Evolutionary conservation across 73 alveolate species (phyloP).

Genomic region (Tetrahymena borealis): DNA sequence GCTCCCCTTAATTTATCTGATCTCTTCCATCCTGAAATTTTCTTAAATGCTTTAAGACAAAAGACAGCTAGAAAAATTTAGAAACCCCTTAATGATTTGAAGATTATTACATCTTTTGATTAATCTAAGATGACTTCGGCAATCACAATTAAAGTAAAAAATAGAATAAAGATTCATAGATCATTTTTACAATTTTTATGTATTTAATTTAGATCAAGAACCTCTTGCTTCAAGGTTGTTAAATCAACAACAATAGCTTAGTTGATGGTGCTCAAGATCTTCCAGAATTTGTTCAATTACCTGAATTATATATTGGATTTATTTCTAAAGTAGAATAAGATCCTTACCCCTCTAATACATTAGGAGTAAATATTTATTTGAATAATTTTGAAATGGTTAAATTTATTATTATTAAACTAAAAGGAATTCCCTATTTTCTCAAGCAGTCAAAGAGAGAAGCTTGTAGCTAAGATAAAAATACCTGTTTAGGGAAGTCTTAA

Average conservation of each 20-base stretch:
- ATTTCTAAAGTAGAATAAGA: constrained; percentile 51
- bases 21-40: constrained; percentile 96
- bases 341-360: constrained; percentile 35
- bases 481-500: constrained; percentile 16
- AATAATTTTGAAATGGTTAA: not conserved
- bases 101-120: constrained; percentile 84
- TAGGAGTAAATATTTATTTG: constrained; percentile 18
- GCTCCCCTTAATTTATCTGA: constrained; percentile 79
- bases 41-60: constrained; percentile 94
- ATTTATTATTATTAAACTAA: not conserved
- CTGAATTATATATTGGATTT: constrained; percentile 64
- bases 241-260: constrained; percentile 48
- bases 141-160: constrained; percentile 27
- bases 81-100: constrained; percentile 89
- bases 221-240: constrained; percentile 76
- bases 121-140: constrained; percentile 34
- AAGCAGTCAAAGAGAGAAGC: constrained; percentile 29
- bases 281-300: constrained; percentile 59
- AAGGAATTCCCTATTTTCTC: constrained; percentile 38
- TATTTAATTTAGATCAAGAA: constrained; percentile 21
- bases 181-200: not conserved
- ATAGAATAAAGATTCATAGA: not conserved
- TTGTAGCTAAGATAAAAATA: constrained; percentile 10
- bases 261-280: constrained; percentile 50
- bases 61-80: constrained; percentile 86